Evolutionary conservation across 2,329 filamentous ascomycete species (phyloP).

Genomic region (Chaetomium olivaceum): DNA sequence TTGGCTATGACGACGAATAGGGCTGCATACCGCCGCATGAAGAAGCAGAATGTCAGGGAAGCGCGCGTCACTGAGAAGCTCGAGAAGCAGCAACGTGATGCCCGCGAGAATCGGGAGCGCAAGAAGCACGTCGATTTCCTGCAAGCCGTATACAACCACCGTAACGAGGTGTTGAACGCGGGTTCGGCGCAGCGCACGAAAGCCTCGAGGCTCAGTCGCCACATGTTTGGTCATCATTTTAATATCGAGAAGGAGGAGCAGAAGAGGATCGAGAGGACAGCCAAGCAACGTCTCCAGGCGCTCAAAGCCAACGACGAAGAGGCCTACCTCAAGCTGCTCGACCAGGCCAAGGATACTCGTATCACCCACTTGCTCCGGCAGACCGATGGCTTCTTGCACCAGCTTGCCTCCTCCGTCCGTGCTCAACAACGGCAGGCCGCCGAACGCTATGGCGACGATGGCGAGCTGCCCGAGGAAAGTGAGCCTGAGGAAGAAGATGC

Average conservation of each 20-base stretch:
- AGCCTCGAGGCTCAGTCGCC: slow-evolving; percentile 79
- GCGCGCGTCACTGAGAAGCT: slow-evolving; percentile 97
- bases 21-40: slow-evolving; percentile 85
- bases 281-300: slow-evolving; percentile 98
- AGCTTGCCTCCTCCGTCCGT: slow-evolving; percentile 92
- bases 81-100: slow-evolving; percentile 97
- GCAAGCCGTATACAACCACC: slow-evolving; percentile 79
- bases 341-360: slow-evolving; percentile 98
- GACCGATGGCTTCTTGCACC: slow-evolving; percentile 95
- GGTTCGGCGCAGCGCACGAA: slow-evolving; percentile 70
- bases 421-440: slow-evolving; percentile 84
- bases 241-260: slow-evolving; percentile 99
- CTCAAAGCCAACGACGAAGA: slow-evolving; percentile 99
- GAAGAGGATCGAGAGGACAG: slow-evolving; percentile 94
- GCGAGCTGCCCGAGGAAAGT: slow-evolving; percentile 60
- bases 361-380: slow-evolving; percentile 96
- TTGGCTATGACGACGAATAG: slow-evolving; percentile 96
- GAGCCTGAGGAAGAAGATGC: slow-evolving; percentile 69
- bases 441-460: slow-evolving; percentile 72
- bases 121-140: slow-evolving; percentile 95
- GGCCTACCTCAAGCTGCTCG: slow-evolving; percentile 95
- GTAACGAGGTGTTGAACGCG: slow-evolving; percentile 71
- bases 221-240: slow-evolving; percentile 88
- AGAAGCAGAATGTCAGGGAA: slow-evolving; percentile 95
- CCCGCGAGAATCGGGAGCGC: slow-evolving; percentile 93